These are phyloP conservation scores for Fusarium musae DNA, from an alignment of 2,329 filamentous ascomycete species.

Conservation along the genomic window DNA sequence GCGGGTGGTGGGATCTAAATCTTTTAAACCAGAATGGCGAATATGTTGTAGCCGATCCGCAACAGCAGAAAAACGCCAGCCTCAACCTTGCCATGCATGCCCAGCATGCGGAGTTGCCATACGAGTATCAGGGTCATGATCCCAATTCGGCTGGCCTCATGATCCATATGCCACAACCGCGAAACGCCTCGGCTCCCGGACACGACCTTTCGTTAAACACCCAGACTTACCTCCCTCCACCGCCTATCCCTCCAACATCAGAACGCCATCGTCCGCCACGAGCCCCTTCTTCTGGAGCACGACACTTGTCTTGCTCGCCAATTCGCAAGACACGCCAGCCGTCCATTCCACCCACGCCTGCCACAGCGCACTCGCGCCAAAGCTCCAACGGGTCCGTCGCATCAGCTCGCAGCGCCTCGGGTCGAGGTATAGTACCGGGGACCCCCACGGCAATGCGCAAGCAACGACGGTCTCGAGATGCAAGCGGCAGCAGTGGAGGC, in stretches of 20 bases:
- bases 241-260: constrained; percentile 43
- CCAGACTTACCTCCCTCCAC: constrained; percentile 51
- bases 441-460: constrained; percentile 55
- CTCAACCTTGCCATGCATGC: constrained; percentile 55
- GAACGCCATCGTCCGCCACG: constrained; percentile 60
- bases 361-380: constrained; percentile 51
- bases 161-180: constrained; percentile 66
- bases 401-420: constrained; percentile 51
- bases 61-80: constrained; percentile 51
- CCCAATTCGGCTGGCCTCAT: constrained; percentile 56
- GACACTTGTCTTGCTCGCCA: constrained; percentile 56
- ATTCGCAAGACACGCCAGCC: constrained; percentile 57
- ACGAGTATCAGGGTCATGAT: constrained; percentile 52
- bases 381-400: constrained; percentile 53
- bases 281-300: constrained; percentile 65
- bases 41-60: constrained; percentile 40
- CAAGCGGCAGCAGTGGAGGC: constrained; percentile 45
- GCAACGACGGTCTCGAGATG: constrained; percentile 52
- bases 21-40: constrained; percentile 45
- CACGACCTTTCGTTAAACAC: constrained; percentile 49
- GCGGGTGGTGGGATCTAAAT: constrained; percentile 49
- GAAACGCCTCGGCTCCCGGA: constrained; percentile 50
- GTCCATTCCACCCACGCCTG: constrained; percentile 55
- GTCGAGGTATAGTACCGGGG: constrained; percentile 52
- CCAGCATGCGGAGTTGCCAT: constrained; percentile 54